A percentile compares a stretch with the other conserved stretches of the same genome.
Conservation (phyloP, 2,329 filamentous ascomycete genomes). For the Leptographium wingfieldii region DNA sequence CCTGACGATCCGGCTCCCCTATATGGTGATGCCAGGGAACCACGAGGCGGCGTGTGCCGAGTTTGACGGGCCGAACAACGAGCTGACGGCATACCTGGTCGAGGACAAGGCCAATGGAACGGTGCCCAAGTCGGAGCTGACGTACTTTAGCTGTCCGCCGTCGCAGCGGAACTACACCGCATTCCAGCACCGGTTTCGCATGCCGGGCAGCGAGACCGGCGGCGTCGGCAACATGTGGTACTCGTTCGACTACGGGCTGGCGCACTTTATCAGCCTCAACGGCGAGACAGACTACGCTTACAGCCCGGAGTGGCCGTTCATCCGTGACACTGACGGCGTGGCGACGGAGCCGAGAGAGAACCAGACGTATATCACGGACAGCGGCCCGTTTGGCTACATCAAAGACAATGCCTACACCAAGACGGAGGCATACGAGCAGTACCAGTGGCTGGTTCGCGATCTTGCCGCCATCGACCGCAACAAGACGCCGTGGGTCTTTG, state of each 20-base stretch:
- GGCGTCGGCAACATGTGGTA: constrained; percentile 39
- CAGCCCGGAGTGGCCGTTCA: constrained; percentile 32
- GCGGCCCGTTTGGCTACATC: constrained; percentile 34
- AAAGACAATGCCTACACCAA: constrained; percentile 23
- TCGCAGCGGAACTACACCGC: constrained; percentile 39
- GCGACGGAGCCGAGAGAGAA: constrained; percentile 25
- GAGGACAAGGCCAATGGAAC: constrained; percentile 29
- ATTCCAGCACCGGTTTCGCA: constrained; percentile 37
- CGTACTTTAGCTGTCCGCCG: constrained; percentile 38
- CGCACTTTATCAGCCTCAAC: constrained; percentile 35
- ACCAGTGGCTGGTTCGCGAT: constrained; percentile 16
- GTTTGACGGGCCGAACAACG: constrained; percentile 31
- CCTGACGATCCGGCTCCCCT: constrained; percentile 29
- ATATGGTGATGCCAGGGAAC: constrained; percentile 38
- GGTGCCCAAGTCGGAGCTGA: constrained; percentile 23
- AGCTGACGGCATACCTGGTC: constrained; percentile 33
- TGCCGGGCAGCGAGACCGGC: constrained; percentile 33
- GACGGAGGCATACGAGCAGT: constrained; percentile 31
- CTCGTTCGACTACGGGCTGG: constrained; percentile 40
- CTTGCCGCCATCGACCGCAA: constrained; percentile 12
- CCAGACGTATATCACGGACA: constrained; percentile 34
- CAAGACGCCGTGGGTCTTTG: constrained; percentile 14
- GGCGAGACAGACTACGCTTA: constrained; percentile 35
- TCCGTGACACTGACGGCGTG: constrained; percentile 26
- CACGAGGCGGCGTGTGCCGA: constrained; percentile 36